Conservation (phyloP, 2,329 filamentous ascomycete species). For the Diaporthe vexans region DNA sequence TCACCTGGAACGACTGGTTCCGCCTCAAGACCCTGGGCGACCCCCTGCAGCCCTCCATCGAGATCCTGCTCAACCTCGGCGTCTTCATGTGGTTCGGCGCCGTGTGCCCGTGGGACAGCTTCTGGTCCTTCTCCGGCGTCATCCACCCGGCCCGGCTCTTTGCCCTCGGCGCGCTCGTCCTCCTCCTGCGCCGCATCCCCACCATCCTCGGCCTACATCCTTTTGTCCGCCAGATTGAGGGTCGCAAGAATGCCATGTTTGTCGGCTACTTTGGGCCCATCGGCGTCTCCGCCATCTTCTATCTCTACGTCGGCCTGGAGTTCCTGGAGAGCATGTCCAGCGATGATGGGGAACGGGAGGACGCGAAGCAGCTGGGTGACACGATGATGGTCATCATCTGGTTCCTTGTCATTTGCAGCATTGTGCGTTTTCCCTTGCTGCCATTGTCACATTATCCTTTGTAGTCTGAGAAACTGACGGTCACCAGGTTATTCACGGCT, state of each 20-base stretch:
- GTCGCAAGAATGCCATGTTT: constrained; percentile 81
- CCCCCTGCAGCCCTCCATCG: constrained; percentile 90
- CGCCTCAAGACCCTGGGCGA: constrained; percentile 90
- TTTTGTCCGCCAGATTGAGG: constrained; percentile 83
- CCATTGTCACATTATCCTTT: not conserved
- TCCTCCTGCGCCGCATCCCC: constrained; percentile 83
- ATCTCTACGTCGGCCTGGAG: constrained; percentile 84
- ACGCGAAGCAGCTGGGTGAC: constrained; percentile 73
- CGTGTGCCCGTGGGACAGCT: constrained; percentile 83
- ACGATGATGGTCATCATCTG: constrained; percentile 82
- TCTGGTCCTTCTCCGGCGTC: constrained; percentile 76
- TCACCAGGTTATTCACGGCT: constrained; percentile 78
- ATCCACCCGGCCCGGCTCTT: constrained; percentile 82
- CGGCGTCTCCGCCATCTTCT: constrained; percentile 92
- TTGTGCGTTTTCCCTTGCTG: constrained; percentile 69
- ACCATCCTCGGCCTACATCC: constrained; percentile 81
- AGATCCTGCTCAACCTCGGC: constrained; percentile 91
- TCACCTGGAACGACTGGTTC: constrained; percentile 97
- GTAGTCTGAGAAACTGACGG: not conserved
- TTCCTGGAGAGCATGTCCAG: constrained; percentile 71
- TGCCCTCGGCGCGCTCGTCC: constrained; percentile 79
- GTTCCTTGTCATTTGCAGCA: constrained; percentile 87
- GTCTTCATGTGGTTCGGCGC: constrained; percentile 95
- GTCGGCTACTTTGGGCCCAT: constrained; percentile 96
- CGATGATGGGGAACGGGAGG: constrained; percentile 70